These are phyloP conservation scores for Santalum album DNA, from an alignment of 164 flowering plant genomes.

Conservation along the genomic window DNA sequence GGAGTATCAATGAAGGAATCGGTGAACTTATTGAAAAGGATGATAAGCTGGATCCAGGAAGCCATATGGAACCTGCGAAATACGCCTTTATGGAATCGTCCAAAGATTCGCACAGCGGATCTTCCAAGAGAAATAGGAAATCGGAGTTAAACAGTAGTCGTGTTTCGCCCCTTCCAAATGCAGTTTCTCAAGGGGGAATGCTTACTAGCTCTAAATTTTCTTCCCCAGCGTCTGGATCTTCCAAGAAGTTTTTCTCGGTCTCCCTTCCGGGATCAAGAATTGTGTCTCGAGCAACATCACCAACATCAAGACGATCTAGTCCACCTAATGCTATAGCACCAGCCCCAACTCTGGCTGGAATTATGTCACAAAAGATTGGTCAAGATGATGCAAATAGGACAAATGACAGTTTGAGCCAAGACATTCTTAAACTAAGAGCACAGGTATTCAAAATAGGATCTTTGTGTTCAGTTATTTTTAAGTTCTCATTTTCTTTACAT, in stretches of 20 bases:
- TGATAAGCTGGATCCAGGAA: not conserved
- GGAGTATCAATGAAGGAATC: constrained; percentile 1
- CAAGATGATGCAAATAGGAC: not conserved
- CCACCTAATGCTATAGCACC: constrained; percentile 1
- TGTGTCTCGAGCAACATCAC: constrained; percentile 6
- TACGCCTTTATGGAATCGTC: not conserved
- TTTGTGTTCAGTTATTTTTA: no score
- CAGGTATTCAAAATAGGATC: not conserved
- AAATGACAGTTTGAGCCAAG: not conserved
- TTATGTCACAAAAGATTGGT: not conserved
- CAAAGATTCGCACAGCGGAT: not conserved
- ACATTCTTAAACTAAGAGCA: not conserved
- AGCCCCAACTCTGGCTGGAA: not conserved
- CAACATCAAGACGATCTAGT: constrained; percentile 6
- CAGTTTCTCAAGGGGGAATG: not conserved
- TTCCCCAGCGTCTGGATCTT: not conserved
- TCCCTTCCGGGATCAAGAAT: constrained; percentile 6
- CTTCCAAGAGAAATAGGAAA: not conserved
- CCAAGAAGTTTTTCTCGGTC: constrained; percentile 1
- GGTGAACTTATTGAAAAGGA: constrained; percentile 1
- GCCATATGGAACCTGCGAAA: not conserved
- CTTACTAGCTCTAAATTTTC: not conserved
- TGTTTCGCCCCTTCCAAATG: constrained; percentile 3
- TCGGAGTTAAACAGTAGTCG: constrained; percentile 1
- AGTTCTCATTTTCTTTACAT: not conserved